Evolutionary conservation across 2,329 filamentous ascomycete genomes (phyloP).

Genomic region (Penicillium sp.): DNA sequence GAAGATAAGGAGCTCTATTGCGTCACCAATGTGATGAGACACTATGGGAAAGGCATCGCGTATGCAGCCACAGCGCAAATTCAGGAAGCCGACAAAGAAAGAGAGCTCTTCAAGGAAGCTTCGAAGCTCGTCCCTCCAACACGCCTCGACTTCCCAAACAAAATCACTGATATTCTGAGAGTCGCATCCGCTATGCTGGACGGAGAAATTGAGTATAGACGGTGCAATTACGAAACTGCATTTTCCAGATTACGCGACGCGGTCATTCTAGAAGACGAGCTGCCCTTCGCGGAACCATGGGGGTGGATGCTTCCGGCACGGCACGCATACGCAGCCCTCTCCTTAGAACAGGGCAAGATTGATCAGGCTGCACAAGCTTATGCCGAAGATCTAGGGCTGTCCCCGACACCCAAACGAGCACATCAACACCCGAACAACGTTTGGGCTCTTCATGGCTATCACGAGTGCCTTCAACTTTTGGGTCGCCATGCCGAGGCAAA

Average conservation of each 20-base stretch:
- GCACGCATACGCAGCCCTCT: slow-evolving; percentile 66
- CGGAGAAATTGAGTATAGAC: slow-evolving; percentile 70
- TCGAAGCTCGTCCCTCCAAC: slow-evolving; percentile 54
- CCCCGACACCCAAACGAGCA: slow-evolving; percentile 58
- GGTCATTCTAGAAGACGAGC: slow-evolving; percentile 57
- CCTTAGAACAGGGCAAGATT: slow-evolving; percentile 62
- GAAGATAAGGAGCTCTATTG: slow-evolving; percentile 62
- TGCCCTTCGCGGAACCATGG: slow-evolving; percentile 72
- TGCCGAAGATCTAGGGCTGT: slow-evolving; percentile 59
- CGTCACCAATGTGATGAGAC: slow-evolving; percentile 63
- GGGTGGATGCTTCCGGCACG: slow-evolving; percentile 73
- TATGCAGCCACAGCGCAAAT: slow-evolving; percentile 58
- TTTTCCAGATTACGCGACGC: slow-evolving; percentile 58
- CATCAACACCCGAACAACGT: slow-evolving; percentile 69
- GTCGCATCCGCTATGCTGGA: slow-evolving; percentile 65
- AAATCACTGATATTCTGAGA: slow-evolving; percentile 59
- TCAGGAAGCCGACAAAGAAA: slow-evolving; percentile 53
- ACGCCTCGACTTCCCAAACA: slow-evolving; percentile 67
- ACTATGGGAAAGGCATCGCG: slow-evolving; percentile 68
- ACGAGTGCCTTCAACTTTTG: slow-evolving; percentile 63
- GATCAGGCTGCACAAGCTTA: slow-evolving; percentile 58
- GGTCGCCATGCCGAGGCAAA: slow-evolving; percentile 48
- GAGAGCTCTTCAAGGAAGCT: slow-evolving; percentile 52
- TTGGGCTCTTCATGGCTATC: slow-evolving; percentile 69
- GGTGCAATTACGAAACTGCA: slow-evolving; percentile 55